phyloP scores from a whole-genome alignment of 2,329 filamentous ascomycete genomes.

The Rugonectria rugulosa region DNA sequence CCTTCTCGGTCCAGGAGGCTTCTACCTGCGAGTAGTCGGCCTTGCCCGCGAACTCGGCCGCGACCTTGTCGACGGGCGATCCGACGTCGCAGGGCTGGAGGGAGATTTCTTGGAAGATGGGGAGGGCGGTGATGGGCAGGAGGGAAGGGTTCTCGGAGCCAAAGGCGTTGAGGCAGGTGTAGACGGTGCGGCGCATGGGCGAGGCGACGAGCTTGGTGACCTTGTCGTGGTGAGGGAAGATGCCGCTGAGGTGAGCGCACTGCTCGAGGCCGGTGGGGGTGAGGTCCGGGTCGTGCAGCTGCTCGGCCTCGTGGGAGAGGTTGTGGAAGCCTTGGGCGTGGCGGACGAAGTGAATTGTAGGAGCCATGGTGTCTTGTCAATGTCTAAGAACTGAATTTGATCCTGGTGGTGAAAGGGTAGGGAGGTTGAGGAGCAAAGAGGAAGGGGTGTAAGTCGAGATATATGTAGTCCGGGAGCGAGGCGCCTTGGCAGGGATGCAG shows the following conservation, averaged over 20 bases:
- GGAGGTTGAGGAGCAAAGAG: not conserved
- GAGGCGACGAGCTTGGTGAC: conserved; percentile 79
- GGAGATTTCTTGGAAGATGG: conserved; percentile 81
- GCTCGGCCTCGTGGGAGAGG: conserved; percentile 72
- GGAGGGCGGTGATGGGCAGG: conserved; percentile 68
- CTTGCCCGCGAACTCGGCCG: conserved; percentile 64
- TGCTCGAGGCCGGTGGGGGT: conserved; percentile 80
- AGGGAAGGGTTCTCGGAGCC: conserved; percentile 51
- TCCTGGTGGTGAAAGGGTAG: not conserved
- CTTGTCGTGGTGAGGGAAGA: conserved; percentile 70
- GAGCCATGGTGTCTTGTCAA: conserved; percentile 53
- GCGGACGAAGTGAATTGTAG: conserved; percentile 72
- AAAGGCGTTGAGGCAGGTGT: conserved; percentile 78
- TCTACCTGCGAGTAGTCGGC: conserved; percentile 71
- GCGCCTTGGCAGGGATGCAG: no score
- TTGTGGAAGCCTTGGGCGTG: conserved; percentile 87
- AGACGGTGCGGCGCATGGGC: conserved; percentile 80
- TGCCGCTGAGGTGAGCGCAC: conserved; percentile 67
- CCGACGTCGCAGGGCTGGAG: conserved; percentile 80
- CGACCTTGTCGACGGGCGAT: conserved; percentile 60
- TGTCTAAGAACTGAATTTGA: not conserved
- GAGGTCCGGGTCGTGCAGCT: conserved; percentile 78
- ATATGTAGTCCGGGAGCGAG: no score
- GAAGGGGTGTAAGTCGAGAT: not conserved
- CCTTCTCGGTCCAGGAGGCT: conserved; percentile 77